phyloP scores from a whole-genome alignment of 495 filamentous ascomycete species.

The Immersiella caudata region DNA sequence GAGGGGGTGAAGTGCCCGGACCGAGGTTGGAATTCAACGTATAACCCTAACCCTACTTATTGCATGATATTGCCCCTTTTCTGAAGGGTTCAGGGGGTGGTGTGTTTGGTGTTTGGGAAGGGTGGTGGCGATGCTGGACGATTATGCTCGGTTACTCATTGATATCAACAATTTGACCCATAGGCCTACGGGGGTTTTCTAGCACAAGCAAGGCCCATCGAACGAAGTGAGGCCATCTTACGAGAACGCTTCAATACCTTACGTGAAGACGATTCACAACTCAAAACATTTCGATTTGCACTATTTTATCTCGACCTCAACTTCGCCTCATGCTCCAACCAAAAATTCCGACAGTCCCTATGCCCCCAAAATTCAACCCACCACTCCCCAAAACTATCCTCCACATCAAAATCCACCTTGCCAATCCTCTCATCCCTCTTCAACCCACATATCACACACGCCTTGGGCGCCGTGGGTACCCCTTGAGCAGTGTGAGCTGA shows the following conservation, averaged over 20 bases:
- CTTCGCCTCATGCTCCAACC: conserved; percentile 69
- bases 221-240: no score
- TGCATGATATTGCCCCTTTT: neutral
- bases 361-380: conserved; percentile 93
- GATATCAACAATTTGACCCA: no score
- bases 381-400: conserved; percentile 94
- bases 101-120: neutral
- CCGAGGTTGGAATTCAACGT: neutral
- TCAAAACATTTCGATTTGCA: no score
- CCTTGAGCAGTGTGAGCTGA: conserved; percentile 64
- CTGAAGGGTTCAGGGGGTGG: neutral
- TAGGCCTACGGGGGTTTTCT: no score
- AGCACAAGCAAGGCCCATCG: no score
- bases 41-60: conserved; percentile 25
- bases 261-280: no score
- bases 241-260: no score
- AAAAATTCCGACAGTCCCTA: conserved; percentile 78
- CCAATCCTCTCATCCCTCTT: conserved; percentile 80
- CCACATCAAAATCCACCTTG: conserved; percentile 73
- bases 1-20: conserved; percentile 18
- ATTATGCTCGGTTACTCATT: no score
- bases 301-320: conserved; percentile 63
- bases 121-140: neutral
- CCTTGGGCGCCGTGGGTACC: conserved; percentile 67
- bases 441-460: conserved; percentile 87